Base-by-base conservation (phyloP, 768 basidiomycete genomes). In the Auricularia cornea region DNA sequence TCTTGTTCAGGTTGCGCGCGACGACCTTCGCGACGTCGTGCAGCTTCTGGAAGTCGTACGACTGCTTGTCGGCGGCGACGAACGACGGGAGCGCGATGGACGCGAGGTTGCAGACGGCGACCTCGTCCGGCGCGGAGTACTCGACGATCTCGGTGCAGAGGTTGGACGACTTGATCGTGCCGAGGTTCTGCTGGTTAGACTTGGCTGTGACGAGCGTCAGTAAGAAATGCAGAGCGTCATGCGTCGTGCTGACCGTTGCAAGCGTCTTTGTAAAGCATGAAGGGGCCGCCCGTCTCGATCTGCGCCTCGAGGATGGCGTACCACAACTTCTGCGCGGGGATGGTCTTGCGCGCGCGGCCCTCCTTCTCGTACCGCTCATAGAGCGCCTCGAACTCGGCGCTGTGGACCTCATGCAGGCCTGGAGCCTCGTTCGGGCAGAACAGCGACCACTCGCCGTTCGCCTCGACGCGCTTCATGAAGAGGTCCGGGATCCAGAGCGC, bases 131-230 rank as follows among this genome's bases (percentile, higher is more conserved):
- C 12, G 96, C 83, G 52, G 94, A 96, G 79, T 98, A 98, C 76
- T 99, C 92, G 74, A 99, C 90, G 73, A 99, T 98, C 75, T 98
- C 97, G 5, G 96, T 98, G 81, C 97, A 99, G 57, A 99, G 81
- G 74, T 99, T 99, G 60, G 96, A 98, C 1, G 94, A 98, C 80
- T 97, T 98, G 87, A 99, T 98, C 8, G 93, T 96, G 33, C 97
- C 97, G 31, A 99, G 82, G 77, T 99, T 97, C 79, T 94, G 87
- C 76, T 99, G 97, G 79, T 99, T 99, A 16, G 95, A 98, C 79
- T 99, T 99, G 69, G 82, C 92, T 95, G 70, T 20, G 1, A 56
- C 59, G 48, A 51, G 18, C 31, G 56, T 40, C 8, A 64, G 44
- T 52, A 61, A 33, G 35, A n/a, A 44, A 23, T 48, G 44, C 1